phyloP scores from a whole-genome alignment of 768 basidiomycete genomes.

The Lepiota subincarnata region DNA sequence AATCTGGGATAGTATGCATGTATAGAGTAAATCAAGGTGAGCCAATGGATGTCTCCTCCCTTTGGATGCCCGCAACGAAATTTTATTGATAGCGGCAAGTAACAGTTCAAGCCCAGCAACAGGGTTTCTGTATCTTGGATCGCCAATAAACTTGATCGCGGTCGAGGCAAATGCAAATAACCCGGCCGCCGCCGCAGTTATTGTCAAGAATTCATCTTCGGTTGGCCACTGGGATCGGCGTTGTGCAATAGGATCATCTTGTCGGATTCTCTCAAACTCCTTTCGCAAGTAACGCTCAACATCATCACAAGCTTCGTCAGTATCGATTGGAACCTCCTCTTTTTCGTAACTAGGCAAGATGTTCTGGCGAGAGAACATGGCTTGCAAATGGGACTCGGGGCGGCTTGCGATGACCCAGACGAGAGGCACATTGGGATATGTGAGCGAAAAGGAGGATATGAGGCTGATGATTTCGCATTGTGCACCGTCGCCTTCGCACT shows the following conservation, averaged over 20 bases:
- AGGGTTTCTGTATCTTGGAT: not conserved
- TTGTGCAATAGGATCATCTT: conserved; percentile 4
- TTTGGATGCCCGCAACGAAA: not conserved
- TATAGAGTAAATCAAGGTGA: not conserved
- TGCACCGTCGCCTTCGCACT: not conserved
- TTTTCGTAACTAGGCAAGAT: not conserved
- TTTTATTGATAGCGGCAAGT: not conserved
- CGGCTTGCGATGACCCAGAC: conserved; percentile 24
- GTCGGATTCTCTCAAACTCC: conserved; percentile 13
- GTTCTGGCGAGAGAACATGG: conserved; percentile 5
- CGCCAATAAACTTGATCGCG: conserved; percentile 19
- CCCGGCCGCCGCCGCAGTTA: conserved; percentile 20
- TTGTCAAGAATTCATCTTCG: conserved; percentile 1
- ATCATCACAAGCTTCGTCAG: conserved; percentile 15
- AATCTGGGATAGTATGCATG: not conserved
- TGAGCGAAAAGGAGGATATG: not conserved
- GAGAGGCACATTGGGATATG: conserved; percentile 12
- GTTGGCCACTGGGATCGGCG: conserved; percentile 16
- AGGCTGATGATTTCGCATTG: conserved; percentile 16
- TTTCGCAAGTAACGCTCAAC: conserved; percentile 15
- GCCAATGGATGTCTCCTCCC: not conserved
- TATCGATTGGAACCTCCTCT: conserved; percentile 6
- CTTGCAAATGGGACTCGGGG: conserved; percentile 21
- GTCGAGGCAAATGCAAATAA: conserved; percentile 24
- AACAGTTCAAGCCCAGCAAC: not conserved